phyloP scores from a whole-genome alignment of 2,329 filamentous ascomycete genomes.

The Aspergillus vadensis region DNA sequence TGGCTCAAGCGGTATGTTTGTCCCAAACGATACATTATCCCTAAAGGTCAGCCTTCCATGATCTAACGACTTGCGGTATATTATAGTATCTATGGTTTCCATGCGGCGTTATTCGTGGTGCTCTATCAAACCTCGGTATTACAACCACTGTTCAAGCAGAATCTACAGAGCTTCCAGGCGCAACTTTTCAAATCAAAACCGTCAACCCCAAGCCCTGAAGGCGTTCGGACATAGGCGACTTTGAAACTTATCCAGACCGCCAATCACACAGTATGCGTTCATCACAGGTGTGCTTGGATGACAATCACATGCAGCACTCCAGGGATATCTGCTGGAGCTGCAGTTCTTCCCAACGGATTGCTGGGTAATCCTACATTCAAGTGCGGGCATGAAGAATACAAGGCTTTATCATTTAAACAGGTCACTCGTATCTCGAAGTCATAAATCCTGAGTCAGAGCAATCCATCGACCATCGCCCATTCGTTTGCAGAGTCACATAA shows the following conservation, averaged over 20 bases:
- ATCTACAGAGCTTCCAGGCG: slow-evolving; percentile 79
- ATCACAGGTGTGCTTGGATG: not conserved
- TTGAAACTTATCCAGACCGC: not conserved
- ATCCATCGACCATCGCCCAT: slow-evolving; percentile 23
- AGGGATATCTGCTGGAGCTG: not conserved
- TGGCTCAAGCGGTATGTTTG: slow-evolving; percentile 73
- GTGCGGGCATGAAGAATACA: slow-evolving; percentile 10
- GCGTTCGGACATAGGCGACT: not conserved
- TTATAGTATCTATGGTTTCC: slow-evolving; percentile 88
- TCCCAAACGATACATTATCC: not conserved
- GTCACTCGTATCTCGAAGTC: slow-evolving; percentile 18
- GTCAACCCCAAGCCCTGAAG: slow-evolving; percentile 65
- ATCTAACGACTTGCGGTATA: slow-evolving; percentile 4
- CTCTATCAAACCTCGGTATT: slow-evolving; percentile 89
- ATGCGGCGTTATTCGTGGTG: slow-evolving; percentile 86
- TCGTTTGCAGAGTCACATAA: slow-evolving; percentile 32
- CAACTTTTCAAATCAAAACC: slow-evolving; percentile 95
- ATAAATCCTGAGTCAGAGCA: slow-evolving; percentile 17
- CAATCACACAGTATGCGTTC: not conserved
- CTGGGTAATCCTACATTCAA: not conserved
- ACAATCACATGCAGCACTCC: not conserved
- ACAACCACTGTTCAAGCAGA: slow-evolving; percentile 90
- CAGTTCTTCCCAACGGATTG: not conserved
- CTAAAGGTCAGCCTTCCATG: not conserved
- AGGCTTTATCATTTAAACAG: slow-evolving; percentile 18